Conservation (phyloP, 495 filamentous ascomycete genomes). For the Letharia columbiana region DNA sequence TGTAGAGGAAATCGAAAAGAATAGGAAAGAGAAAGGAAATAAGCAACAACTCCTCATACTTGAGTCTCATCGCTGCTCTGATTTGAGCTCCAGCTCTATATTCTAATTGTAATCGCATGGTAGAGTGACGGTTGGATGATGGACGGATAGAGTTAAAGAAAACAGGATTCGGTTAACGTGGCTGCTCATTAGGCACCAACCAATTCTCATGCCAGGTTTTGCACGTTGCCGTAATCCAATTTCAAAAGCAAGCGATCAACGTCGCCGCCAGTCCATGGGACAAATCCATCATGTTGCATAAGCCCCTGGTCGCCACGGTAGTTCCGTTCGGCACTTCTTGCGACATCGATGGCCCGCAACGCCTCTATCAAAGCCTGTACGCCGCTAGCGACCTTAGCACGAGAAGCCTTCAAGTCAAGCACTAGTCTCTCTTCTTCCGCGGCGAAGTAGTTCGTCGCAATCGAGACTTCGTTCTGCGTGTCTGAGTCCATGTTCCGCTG, state of each 20-base stretch:
- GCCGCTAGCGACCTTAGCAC: slow-evolving; percentile 41
- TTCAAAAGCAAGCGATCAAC: slow-evolving; percentile 81
- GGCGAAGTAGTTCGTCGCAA: slow-evolving; percentile 50
- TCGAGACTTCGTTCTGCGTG: slow-evolving; percentile 31
- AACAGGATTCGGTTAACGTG: not conserved
- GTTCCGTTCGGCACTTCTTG: slow-evolving; percentile 34
- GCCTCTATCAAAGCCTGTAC: slow-evolving; percentile 10
- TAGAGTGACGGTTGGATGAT: not conserved
- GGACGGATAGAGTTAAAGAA: not conserved
- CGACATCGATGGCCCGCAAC: slow-evolving; percentile 47
- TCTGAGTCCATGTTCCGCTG: slow-evolving; percentile 70
- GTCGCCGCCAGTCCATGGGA: slow-evolving; percentile 57
- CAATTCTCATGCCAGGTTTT: not conserved
- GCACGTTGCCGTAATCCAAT: slow-evolving; percentile 57
- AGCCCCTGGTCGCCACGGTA: slow-evolving; percentile 28
- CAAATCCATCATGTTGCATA: slow-evolving; percentile 32
- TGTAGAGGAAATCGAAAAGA: not conserved
- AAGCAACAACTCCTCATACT: not conserved
- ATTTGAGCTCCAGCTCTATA: not conserved
- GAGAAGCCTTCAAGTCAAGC: slow-evolving; percentile 45
- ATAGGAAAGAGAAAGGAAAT: not conserved
- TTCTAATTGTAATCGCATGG: not conserved
- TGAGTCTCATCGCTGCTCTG: not conserved
- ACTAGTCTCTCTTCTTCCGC: slow-evolving; percentile 59
- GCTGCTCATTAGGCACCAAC: not conserved